Percentiles rank a stretch among this genome's conserved stretches.
Conservation (phyloP, 805 yeast genomes). For the Candida lessepsii region DNA sequence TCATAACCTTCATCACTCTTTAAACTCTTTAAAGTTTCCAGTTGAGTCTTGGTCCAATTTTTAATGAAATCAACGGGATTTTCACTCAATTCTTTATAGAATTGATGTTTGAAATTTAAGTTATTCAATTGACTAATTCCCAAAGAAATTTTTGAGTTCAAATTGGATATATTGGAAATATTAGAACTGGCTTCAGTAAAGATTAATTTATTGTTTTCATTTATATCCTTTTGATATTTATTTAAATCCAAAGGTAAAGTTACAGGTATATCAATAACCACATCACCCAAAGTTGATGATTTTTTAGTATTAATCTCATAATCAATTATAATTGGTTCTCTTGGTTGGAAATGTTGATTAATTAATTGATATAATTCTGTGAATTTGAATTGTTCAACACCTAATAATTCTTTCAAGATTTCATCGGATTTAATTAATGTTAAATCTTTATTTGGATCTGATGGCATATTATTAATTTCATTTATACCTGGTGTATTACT, state of each 20-base stretch:
- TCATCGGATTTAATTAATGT: constrained; percentile 43
- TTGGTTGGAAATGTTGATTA: constrained; percentile 69
- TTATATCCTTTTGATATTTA: constrained; percentile 37
- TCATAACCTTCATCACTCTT: constrained; percentile 87
- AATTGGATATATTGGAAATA: constrained; percentile 42
- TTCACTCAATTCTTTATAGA: constrained; percentile 68
- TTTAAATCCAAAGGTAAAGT: constrained; percentile 39
- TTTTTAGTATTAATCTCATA: constrained; percentile 75
- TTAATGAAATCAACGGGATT: constrained; percentile 77
- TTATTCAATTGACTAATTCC: constrained; percentile 54
- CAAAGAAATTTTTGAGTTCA: constrained; percentile 43
- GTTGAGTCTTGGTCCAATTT: constrained; percentile 74
- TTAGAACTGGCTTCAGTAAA: constrained; percentile 44
- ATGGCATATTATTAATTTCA: constrained; percentile 17
- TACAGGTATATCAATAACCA: constrained; percentile 66
- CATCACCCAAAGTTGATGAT: constrained; percentile 77
- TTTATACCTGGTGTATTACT: constrained; percentile 19
- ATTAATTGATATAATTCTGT: constrained; percentile 70
- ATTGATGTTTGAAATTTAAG: constrained; percentile 66
- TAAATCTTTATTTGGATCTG: constrained; percentile 28
- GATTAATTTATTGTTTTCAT: constrained; percentile 36
- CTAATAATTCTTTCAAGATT: constrained; percentile 44
- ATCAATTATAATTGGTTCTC: constrained; percentile 75
- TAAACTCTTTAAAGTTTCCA: constrained; percentile 80
- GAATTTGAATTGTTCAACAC: constrained; percentile 56